phyloP scores from a whole-genome alignment of 2,329 filamentous ascomycete species.

The Aaosphaeria arxii region DNA sequence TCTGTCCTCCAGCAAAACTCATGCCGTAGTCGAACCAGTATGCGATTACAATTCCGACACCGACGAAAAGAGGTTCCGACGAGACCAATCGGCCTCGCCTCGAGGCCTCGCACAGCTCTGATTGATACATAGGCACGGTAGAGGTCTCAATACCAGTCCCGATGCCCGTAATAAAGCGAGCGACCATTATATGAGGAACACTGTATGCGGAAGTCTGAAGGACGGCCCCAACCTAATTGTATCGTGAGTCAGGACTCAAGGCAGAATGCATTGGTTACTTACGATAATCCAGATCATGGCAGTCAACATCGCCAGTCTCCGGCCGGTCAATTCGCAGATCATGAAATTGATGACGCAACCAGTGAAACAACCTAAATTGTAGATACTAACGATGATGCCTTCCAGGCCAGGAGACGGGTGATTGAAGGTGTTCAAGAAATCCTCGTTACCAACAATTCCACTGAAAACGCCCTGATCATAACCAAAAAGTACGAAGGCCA shows the following conservation, averaged over 20 bases:
- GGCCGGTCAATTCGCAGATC: slow-evolving; percentile 35
- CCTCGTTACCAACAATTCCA: slow-evolving; percentile 41
- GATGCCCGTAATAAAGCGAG: slow-evolving; percentile 48
- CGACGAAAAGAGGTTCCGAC: slow-evolving; percentile 38
- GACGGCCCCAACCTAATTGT: slow-evolving; percentile 21
- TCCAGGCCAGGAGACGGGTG: slow-evolving; percentile 37
- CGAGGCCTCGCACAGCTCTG: slow-evolving; percentile 44
- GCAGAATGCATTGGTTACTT: not conserved
- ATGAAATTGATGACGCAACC: slow-evolving; percentile 39
- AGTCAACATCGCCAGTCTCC: slow-evolving; percentile 40
- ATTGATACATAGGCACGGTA: slow-evolving; percentile 43
- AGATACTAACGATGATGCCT: slow-evolving; percentile 44
- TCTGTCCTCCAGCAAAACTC: slow-evolving; percentile 33
- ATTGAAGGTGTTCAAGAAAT: slow-evolving; percentile 40
- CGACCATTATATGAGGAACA: slow-evolving; percentile 45
- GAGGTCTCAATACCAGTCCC: slow-evolving; percentile 51
- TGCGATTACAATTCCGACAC: slow-evolving; percentile 36
- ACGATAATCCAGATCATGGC: slow-evolving; percentile 42
- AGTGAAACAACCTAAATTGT: slow-evolving; percentile 38
- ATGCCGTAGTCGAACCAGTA: slow-evolving; percentile 21
- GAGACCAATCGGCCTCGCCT: slow-evolving; percentile 34
- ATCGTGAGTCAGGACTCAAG: not conserved
- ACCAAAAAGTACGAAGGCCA: slow-evolving; percentile 31
- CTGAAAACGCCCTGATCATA: slow-evolving; percentile 39
- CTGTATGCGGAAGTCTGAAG: slow-evolving; percentile 29